These are phyloP conservation scores for Colletotrichum sp. DNA, from an alignment of 2,329 filamentous ascomycete genomes.

Conservation along the genomic window DNA sequence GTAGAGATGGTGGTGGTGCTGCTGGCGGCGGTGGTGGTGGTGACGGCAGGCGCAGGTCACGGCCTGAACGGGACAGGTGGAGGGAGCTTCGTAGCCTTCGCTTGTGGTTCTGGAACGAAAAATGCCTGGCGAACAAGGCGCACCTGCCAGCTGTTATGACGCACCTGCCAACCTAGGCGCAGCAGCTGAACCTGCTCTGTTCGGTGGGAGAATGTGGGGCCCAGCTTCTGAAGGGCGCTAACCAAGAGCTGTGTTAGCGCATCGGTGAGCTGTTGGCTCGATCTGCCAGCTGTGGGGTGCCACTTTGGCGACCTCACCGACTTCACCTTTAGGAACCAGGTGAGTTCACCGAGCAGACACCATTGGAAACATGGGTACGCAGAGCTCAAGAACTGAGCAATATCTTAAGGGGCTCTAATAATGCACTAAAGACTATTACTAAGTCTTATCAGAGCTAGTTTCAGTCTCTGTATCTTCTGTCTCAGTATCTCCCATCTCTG, in stretches of 20 bases:
- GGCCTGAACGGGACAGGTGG: not conserved
- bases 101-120: not conserved
- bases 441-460: no score
- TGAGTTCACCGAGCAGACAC: not conserved
- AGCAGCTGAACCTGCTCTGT: not conserved
- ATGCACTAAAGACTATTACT: no score
- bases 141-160: not conserved
- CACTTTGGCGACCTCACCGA: not conserved
- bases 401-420: no score
- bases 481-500: no score
- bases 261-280: not conserved
- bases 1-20: not conserved
- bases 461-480: no score
- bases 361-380: no score
- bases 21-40: not conserved
- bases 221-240: not conserved
- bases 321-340: not conserved
- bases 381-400: no score
- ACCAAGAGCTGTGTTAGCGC: not conserved
- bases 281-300: not conserved
- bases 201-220: not conserved
- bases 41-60: not conserved
- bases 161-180: not conserved
- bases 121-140: not conserved
- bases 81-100: not conserved